These are phyloP conservation scores for Komagataella phaffii DNA, from an alignment of 805 yeast genomes.

Conservation along the genomic window DNA sequence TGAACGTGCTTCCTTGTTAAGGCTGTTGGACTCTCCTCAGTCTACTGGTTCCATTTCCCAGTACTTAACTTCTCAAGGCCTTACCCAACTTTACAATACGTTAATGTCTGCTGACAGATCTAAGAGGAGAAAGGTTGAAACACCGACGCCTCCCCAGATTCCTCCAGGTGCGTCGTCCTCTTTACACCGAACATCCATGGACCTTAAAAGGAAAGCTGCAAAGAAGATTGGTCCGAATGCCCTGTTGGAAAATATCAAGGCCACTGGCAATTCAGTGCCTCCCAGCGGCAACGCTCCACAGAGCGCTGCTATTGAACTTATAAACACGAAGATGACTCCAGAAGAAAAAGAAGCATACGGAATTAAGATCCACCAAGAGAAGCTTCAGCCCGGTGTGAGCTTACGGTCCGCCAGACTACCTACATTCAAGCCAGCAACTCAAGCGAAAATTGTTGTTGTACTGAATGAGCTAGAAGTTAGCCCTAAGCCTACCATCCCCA, in stretches of 20 bases:
- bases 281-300: background rate
- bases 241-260: background rate
- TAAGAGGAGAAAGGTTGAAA: conserved; percentile 36
- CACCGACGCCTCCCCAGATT: conserved; percentile 43
- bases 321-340: conserved; percentile 45
- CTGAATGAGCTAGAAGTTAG: conserved; percentile 75
- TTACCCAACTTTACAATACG: conserved; percentile 73
- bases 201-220: background rate
- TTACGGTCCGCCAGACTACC: conserved; percentile 71
- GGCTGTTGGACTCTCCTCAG: conserved; percentile 80
- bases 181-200: background rate
- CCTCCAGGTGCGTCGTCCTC: conserved; percentile 21
- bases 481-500: conserved; percentile 76
- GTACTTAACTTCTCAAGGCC: conserved; percentile 75
- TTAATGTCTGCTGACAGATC: conserved; percentile 58
- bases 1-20: conserved; percentile 70
- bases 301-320: conserved; percentile 12
- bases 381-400: conserved; percentile 66
- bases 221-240: background rate
- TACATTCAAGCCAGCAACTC: conserved; percentile 66
- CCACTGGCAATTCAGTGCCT: background rate
- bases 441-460: conserved; percentile 42
- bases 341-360: conserved; percentile 84
- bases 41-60: conserved; percentile 62
- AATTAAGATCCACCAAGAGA: conserved; percentile 62